Conservation (phyloP, 306 rosid genomes). For the Parietaria judaica region DNA sequence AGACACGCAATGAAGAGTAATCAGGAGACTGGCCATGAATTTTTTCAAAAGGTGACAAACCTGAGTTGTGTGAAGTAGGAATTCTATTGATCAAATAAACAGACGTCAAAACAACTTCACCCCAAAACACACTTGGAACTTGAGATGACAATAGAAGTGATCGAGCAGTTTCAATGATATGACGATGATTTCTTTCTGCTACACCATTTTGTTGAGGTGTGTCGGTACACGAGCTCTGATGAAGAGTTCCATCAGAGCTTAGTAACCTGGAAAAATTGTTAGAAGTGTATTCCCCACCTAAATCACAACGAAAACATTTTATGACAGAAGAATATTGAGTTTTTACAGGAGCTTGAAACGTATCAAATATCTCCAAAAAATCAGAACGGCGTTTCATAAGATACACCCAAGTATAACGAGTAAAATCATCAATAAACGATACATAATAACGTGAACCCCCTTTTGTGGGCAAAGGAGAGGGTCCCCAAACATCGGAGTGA, state of each 20-base stretch:
- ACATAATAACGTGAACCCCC: no score
- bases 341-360: neutral
- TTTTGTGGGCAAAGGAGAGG: neutral
- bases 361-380: neutral
- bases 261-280: neutral
- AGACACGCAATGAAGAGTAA: neutral
- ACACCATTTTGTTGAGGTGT: neutral
- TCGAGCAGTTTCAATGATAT: neutral
- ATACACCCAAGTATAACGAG: no score
- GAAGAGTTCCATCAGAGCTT: neutral
- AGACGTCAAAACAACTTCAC: neutral
- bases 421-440: no score
- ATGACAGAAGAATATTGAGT: neutral
- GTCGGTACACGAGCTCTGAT: no score
- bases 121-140: neutral
- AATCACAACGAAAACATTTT: neutral
- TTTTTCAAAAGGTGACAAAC: neutral
- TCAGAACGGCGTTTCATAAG: neutral
- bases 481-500: conserved; percentile 2
- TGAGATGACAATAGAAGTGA: neutral
- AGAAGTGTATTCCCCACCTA: neutral
- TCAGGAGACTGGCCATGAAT: neutral
- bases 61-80: neutral
- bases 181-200: neutral
- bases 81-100: no score